Base-by-base conservation (phyloP, 441 rosid genomes). In the Iberis amara region DNA sequence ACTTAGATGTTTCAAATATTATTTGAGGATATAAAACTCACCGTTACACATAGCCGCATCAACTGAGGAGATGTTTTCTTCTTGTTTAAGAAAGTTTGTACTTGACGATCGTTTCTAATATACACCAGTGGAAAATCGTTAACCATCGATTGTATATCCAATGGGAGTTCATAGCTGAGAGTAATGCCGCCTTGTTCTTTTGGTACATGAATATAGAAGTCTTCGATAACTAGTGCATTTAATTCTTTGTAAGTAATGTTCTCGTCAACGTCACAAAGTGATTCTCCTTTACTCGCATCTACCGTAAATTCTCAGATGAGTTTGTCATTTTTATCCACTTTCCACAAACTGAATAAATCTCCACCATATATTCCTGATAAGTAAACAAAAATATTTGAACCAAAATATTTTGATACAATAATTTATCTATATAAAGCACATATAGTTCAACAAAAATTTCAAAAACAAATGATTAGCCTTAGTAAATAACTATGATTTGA, bases 281-380 rank as follows among this genome's bases (percentile, higher is more conserved):
- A 49, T 49, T 10, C 41, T 33, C 40, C 28, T 49, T 35, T 49
- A 4, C 7, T 5, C 4, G 30, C 0, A n/a, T 33, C 41, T 5
- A 14, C 40, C 4, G 18, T 1, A 15, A 49, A 49, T n/a, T n/a
- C 14, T 14, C 54, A 10, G 2, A 15, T 27, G 7, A 10, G 13
- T 6, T 33, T 33, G 8, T 49, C 41, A 6, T 49, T 18, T 1
- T 33, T 7, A 15, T 18, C 31, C 54, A 49, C 15, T 18, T 6
- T 35, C 41, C 54, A 33, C 41, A 49, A 49, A 18, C 41, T 8
- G 33, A 26, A 11, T 44, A 44, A 23, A 44, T 26, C 15, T 44
- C 33, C 4, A 44, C 33, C 49, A 24, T 44, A 24, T 0, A 23
- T 44, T 3, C 26, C 15, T 44, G 49, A 5, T 18, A 18, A 3